A percentile compares a stretch with the other conserved stretches of the same genome.
Conservation (phyloP, 768 basidiomycete genomes). For the Pisolithus tinctorius region DNA sequence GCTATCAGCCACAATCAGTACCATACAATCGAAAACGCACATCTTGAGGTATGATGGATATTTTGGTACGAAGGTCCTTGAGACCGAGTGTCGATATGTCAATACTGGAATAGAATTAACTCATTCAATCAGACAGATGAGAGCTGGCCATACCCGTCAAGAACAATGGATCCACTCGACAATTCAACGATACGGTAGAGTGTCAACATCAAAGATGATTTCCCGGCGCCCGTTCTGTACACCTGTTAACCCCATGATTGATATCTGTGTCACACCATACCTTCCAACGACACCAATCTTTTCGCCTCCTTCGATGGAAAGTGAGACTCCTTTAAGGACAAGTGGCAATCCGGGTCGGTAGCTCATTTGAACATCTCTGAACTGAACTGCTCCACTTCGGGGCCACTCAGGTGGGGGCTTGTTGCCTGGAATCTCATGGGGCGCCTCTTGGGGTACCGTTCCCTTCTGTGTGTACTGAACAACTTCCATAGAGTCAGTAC, state of each 20-base stretch:
- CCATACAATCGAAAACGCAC: constrained; percentile 26
- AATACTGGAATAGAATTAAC: constrained; percentile 30
- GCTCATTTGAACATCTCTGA: constrained; percentile 53
- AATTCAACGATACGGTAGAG: constrained; percentile 68
- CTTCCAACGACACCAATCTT: constrained; percentile 75
- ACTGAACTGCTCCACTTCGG: constrained; percentile 47
- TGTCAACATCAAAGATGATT: constrained; percentile 57
- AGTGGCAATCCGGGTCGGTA: constrained; percentile 70
- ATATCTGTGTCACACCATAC: constrained; percentile 8
- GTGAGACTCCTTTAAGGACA: constrained; percentile 57
- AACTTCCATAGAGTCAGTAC: constrained; percentile 25
- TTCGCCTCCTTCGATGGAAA: constrained; percentile 57
- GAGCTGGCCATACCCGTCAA: constrained; percentile 46
- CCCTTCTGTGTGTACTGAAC: constrained; percentile 47
- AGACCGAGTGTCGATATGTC: constrained; percentile 68
- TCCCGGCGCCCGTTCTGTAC: constrained; percentile 46
- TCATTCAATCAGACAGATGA: constrained; percentile 6
- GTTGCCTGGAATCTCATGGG: constrained; percentile 49
- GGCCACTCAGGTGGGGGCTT: constrained; percentile 65
- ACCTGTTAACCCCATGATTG: background rate
- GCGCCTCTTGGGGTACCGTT: constrained; percentile 53
- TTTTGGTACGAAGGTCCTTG: constrained; percentile 49
- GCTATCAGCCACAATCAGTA: background rate
- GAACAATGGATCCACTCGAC: constrained; percentile 47
- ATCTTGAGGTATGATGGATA: constrained; percentile 67